Conservation (phyloP, 2,329 filamentous ascomycete genomes). For the Thielaviopsis ethacetica region DNA sequence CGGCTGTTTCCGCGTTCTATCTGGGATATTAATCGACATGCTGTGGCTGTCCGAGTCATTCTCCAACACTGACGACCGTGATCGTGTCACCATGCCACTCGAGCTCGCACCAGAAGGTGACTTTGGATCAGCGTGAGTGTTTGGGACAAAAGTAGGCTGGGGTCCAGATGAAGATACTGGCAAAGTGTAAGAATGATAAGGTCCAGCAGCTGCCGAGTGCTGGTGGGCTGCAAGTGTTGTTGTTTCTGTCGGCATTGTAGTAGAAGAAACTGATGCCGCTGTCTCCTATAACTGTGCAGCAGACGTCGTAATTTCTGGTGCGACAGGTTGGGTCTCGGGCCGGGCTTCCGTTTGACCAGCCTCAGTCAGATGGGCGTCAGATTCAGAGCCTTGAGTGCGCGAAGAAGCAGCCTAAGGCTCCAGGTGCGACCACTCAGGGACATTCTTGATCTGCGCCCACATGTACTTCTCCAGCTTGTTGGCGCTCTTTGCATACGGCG, state of each 20-base stretch:
- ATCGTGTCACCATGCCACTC: background rate
- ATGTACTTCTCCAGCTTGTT: constrained; percentile 88
- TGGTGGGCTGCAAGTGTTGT: background rate
- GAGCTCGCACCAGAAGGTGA: background rate
- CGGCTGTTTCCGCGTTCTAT: background rate
- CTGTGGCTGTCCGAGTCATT: background rate
- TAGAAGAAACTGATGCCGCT: background rate
- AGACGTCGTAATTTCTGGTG: background rate
- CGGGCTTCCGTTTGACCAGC: background rate
- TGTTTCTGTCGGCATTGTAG: background rate
- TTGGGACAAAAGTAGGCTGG: background rate
- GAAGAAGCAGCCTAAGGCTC: constrained; percentile 17
- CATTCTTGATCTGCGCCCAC: constrained; percentile 82
- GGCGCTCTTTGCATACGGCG: constrained; percentile 86
- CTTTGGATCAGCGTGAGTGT: background rate
- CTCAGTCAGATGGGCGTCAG: background rate
- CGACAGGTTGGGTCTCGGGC: too few species aligned
- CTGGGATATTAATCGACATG: background rate
- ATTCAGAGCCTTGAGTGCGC: background rate
- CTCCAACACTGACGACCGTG: background rate
- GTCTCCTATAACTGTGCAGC: background rate
- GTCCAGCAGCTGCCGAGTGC: background rate
- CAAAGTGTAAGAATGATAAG: background rate
- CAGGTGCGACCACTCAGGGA: constrained; percentile 76
- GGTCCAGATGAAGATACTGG: background rate